Evolutionary conservation across 345 rosid genomes (phyloP).

Genomic region (Garcia nutans): DNA sequence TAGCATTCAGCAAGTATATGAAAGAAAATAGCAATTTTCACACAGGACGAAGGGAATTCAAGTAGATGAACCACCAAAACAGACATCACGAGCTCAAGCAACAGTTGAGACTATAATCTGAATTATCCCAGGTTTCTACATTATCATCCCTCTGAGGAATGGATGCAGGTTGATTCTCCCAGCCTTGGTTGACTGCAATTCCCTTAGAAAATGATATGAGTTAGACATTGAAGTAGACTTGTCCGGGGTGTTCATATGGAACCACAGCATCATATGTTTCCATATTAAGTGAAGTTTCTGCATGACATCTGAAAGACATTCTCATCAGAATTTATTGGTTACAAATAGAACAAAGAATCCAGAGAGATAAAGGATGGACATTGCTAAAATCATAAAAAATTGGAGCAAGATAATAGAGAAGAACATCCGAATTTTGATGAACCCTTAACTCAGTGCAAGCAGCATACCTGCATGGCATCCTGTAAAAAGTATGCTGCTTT

Average conservation of each 20-base stretch:
- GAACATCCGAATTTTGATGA: neutral
- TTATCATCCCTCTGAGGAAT: neutral
- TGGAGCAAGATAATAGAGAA: neutral
- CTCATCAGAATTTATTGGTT: neutral
- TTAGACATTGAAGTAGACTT: neutral
- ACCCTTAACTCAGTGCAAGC: neutral
- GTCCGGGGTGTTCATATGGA: slow-evolving; percentile 37
- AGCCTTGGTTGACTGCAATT: neutral
- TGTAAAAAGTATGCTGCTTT: neutral
- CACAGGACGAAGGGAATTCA: neutral
- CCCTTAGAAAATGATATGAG: neutral
- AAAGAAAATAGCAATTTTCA: neutral
- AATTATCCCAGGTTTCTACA: neutral
- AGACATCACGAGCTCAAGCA: neutral
- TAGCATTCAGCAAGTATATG: neutral
- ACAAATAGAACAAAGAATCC: neutral
- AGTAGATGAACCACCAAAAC: neutral
- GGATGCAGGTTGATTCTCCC: too few species aligned
- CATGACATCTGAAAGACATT: slow-evolving; percentile 50
- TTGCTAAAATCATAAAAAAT: neutral
- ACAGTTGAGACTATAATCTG: neutral
- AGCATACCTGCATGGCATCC: neutral
- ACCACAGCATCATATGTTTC: slow-evolving; percentile 72
- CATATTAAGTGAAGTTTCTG: slow-evolving; percentile 52
- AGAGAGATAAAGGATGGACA: too few species aligned